Percentiles rank a stretch among this genome's conserved stretches.
Evolutionary conservation across 75 land plant genomes (phyloP).

Genomic region (Cupressus sempervirens): DNA sequence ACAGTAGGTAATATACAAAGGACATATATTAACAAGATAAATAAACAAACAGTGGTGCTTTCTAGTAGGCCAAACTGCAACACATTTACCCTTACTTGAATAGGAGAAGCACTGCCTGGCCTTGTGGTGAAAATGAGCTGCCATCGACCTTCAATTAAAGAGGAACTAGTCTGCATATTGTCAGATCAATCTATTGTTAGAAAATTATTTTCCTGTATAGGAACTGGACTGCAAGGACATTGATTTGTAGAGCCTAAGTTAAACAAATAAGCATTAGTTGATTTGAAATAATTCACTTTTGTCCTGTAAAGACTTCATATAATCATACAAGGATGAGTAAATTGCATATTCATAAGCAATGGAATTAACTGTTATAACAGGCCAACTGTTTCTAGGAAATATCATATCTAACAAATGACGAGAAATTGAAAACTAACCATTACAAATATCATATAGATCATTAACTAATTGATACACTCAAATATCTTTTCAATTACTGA

Average conservation of each 20-base stretch:
- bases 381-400: too few relatives aligned
- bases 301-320: background rate
- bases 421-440: too few relatives aligned
- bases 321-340: too few relatives aligned
- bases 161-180: conserved; percentile 69
- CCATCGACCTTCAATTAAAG: conserved; percentile 90
- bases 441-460: too few relatives aligned
- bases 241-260: background rate
- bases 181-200: background rate
- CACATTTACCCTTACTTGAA: conserved; percentile 53
- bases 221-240: background rate
- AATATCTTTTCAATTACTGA: too few relatives aligned
- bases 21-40: background rate
- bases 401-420: too few relatives aligned
- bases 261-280: background rate
- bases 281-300: background rate
- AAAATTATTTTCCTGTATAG: background rate
- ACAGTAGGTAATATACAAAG: background rate
- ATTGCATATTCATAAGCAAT: too few relatives aligned
- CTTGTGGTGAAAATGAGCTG: conserved; percentile 91
- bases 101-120: conserved; percentile 95
- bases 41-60: background rate
- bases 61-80: background rate
- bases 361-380: too few relatives aligned
- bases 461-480: too few relatives aligned